Conservation (phyloP, 352 stramenopile species). For the Thalassiosira mediterranea region DNA sequence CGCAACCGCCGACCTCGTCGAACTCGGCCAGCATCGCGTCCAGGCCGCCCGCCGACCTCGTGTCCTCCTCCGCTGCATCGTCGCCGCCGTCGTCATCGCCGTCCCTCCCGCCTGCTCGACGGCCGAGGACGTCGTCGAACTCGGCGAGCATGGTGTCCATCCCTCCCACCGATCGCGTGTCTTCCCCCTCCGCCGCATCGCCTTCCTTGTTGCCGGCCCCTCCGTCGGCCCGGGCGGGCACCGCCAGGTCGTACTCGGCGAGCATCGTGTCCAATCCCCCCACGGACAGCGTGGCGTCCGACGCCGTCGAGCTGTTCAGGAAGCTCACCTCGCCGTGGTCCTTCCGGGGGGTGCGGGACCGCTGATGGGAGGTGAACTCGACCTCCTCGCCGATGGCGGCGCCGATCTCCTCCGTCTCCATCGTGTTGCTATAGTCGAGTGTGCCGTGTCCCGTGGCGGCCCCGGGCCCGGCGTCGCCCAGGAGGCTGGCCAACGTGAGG, state of each 20-base stretch:
- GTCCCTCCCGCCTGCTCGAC: not conserved
- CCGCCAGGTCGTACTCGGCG: too few species aligned
- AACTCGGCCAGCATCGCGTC: not conserved
- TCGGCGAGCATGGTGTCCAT: not conserved
- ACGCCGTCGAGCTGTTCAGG: constrained; percentile 1
- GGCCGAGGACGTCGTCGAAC: too few species aligned
- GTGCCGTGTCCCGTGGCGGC: not conserved
- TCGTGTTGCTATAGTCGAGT: constrained; percentile 4
- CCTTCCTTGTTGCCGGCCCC: too few species aligned
- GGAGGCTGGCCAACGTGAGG: constrained; percentile 5
- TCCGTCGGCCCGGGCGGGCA: too few species aligned
- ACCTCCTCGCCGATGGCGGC: not conserved
- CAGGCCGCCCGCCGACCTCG: not conserved
- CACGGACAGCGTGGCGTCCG: not conserved
- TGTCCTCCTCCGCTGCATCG: constrained; percentile 5
- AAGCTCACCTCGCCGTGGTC: not conserved
- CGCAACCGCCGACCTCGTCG: too few species aligned
- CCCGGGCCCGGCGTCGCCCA: not conserved
- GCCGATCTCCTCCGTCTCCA: not conserved
- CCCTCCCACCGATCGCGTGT: not conserved
- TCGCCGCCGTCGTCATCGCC: not conserved
- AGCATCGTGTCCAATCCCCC: not conserved
- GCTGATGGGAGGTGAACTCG: constrained; percentile 31
- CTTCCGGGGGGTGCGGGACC: constrained; percentile 28
- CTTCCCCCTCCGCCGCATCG: not conserved